phyloP scores from a whole-genome alignment of 1,284 basidiomycete genomes.

The Lignosus rhinocerotis region DNA sequence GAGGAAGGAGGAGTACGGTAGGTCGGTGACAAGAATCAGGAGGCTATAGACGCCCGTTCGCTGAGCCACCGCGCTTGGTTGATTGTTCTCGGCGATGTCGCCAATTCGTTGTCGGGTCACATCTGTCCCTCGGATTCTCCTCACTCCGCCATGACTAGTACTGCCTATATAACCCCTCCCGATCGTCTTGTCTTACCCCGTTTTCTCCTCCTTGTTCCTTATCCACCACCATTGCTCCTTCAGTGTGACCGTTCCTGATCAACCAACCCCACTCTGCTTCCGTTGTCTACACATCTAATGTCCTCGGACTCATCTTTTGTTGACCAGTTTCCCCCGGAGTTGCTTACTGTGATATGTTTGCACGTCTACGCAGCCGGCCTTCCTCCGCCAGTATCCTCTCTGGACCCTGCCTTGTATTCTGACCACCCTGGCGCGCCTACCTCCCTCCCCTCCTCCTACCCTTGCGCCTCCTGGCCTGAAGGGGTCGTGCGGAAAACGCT shows the following conservation, averaged over 20 bases:
- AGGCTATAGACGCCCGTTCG: slow-evolving; percentile 11
- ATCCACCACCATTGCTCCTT: neutral
- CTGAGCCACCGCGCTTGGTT: slow-evolving; percentile 8
- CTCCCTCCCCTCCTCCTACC: slow-evolving; percentile 66
- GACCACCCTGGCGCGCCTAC: slow-evolving; percentile 52
- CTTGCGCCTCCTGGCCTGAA: slow-evolving; percentile 68
- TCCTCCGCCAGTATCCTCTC: slow-evolving; percentile 52
- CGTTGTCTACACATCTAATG: slow-evolving; percentile 5
- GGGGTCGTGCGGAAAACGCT: slow-evolving; percentile 61
- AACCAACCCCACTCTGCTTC: neutral
- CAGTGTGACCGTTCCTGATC: neutral
- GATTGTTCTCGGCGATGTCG: slow-evolving; percentile 22
- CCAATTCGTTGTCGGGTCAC: slow-evolving; percentile 14
- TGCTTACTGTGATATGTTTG: slow-evolving; percentile 67
- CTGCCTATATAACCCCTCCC: slow-evolving; percentile 19
- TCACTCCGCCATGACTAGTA: slow-evolving; percentile 10
- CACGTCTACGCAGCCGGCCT: slow-evolving; percentile 64
- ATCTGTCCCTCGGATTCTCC: neutral
- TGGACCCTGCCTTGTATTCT: slow-evolving; percentile 66
- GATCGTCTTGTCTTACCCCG: slow-evolving; percentile 1
- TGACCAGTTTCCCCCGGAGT: slow-evolving; percentile 53
- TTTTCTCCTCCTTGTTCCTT: neutral
- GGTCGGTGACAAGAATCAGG: slow-evolving; percentile 6
- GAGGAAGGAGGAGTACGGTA: slow-evolving; percentile 11
- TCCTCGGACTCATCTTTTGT: slow-evolving; percentile 24